Base-by-base conservation (phyloP, 305 asterid species). In the Fraxinus angustifolia region DNA sequence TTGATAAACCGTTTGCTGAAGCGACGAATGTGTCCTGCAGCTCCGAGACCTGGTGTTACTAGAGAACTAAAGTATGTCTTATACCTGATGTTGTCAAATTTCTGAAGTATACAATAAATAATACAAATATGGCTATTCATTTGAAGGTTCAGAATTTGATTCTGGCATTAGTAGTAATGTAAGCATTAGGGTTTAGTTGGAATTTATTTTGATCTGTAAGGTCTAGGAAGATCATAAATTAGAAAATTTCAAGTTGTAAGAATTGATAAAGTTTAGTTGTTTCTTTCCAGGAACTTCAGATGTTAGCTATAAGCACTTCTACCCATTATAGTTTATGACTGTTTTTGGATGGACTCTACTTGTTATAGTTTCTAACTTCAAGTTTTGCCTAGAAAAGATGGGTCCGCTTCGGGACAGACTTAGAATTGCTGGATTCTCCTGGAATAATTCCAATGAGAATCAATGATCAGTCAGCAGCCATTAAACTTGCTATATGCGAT, bases 21-120 rank as follows among this genome's bases (percentile, higher is more conserved):
- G 88, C 98, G 97, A 76, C 92, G 99, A 60, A 93, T 92, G 97
- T 93, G 99, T 88, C 88, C 97, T 72, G 98, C 99, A 73, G 99
- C 99, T 88, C 97, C 97, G 85, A 92, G 99, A 82, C 99, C 98
- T 68, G 99, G 99, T 86, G 97, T 95, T 84, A 95, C 99, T 2
- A 88, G 99, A 89, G 95, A 83, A 87, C 88, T 95, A 67, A 92
- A 93, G 99, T 95, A 92, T 82, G 94, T 82, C 62, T 58, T 40
- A 23, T 53, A 72, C 38, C 78, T 76, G 19, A 35, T 73, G 33
- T 73, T 75, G 33, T 74, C 72, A 79, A 19, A 58, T 80, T 19
- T 50, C 6, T 77, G 71, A 45, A 4, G 16, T 75, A 78, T 78
- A 74, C 40, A 5, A 7, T 45, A 2, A 0, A 65, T 80, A 80